A percentile compares a stretch with the other conserved stretches of the same genome.
These are phyloP conservation scores for Pichia sp. DNA, from an alignment of 1,139 yeast genomes.

Conservation along the genomic window DNA sequence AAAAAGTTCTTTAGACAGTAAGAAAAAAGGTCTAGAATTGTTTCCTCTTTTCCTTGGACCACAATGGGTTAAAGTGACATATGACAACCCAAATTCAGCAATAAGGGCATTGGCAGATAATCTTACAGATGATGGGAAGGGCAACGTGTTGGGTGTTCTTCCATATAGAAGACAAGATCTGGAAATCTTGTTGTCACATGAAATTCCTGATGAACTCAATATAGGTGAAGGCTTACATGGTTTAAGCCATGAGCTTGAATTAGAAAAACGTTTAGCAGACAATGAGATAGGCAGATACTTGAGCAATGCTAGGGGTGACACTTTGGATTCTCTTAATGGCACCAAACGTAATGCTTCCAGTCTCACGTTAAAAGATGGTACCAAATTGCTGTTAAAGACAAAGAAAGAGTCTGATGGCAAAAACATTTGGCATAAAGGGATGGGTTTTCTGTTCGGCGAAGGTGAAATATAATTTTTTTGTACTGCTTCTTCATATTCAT, in stretches of 20 bases:
- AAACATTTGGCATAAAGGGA: conserved; percentile 11
- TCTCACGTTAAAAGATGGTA: conserved; percentile 18
- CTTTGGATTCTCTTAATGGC: not conserved
- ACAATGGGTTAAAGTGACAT: conserved; percentile 87
- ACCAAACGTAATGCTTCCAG: not conserved
- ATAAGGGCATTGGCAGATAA: conserved; percentile 80
- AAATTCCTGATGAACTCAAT: conserved; percentile 49
- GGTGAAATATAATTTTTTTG: conserved; percentile 19
- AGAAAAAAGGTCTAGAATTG: conserved; percentile 1
- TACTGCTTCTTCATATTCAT: not conserved
- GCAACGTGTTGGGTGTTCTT: conserved; percentile 65
- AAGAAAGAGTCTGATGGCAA: conserved; percentile 1
- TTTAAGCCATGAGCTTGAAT: conserved; percentile 23
- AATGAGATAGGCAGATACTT: conserved; percentile 22
- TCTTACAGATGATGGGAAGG: conserved; percentile 35
- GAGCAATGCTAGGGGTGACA: not conserved
- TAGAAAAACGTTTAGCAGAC: conserved; percentile 20
- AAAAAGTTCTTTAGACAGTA: not conserved
- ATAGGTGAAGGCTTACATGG: conserved; percentile 40
- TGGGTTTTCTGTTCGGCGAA: conserved; percentile 20
- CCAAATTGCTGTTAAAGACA: conserved; percentile 13
- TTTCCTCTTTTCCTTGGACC: conserved; percentile 77
- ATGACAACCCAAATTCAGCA: conserved; percentile 71
- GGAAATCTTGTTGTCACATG: conserved; percentile 59
- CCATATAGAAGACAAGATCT: conserved; percentile 58